phyloP scores from a whole-genome alignment of 78 protist genomes.

The Creolimax fragrantissima region DNA sequence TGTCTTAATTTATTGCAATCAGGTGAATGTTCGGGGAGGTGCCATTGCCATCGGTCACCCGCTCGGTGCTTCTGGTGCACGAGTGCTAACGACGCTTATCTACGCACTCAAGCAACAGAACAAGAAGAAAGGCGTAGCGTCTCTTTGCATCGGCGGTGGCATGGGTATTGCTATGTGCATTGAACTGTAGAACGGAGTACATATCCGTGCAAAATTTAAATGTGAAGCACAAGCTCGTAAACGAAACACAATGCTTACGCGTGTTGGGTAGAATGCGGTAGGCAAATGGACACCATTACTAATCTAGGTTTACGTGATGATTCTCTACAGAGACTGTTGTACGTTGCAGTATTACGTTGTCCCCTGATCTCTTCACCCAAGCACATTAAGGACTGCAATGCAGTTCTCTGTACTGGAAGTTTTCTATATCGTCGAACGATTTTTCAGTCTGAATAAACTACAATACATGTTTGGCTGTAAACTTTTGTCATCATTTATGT shows the following conservation, averaged over 20 bases:
- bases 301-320: neutral
- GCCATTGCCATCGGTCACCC: conserved; percentile 81
- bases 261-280: neutral
- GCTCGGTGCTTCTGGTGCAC: conserved; percentile 49
- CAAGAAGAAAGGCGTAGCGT: neutral
- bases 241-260: neutral
- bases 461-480: too few species aligned
- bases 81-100: conserved; percentile 43
- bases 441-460: too few species aligned
- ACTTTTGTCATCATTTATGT: too few species aligned
- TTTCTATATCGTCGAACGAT: too few species aligned
- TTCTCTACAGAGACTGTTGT: neutral
- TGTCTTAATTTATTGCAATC: too few species aligned
- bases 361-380: too few species aligned
- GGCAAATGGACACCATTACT: neutral
- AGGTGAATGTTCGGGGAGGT: conserved; percentile 65
- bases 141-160: conserved; percentile 15
- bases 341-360: neutral
- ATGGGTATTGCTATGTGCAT: conserved; percentile 12
- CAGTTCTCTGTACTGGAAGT: too few species aligned
- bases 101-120: conserved; percentile 8
- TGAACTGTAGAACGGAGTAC: neutral
- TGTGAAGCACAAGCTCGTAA: too few species aligned
- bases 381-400: too few species aligned
- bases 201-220: too few species aligned